Base-by-base conservation (phyloP, 495 filamentous ascomycete genomes). In the Trichoderma erinaceum region DNA sequence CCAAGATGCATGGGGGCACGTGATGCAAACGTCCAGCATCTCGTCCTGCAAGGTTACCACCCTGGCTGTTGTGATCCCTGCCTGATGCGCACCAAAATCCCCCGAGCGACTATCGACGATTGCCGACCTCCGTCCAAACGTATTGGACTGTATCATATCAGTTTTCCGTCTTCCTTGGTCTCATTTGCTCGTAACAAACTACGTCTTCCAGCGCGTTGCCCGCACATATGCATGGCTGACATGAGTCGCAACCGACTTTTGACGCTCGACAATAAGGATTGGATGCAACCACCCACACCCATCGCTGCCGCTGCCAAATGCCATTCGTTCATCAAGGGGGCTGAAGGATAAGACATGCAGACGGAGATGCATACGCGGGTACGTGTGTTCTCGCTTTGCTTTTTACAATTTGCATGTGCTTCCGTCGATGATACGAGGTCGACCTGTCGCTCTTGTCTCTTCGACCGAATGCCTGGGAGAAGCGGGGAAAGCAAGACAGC, bases 221-320 rank as follows among this genome's bases (percentile, higher is more conserved):
- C 56, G 56, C 56, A 61, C 56, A 18, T 61, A 27, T 61, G 56
- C 56, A 61, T 61, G 56, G 23, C 56, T 61, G 56, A 61, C 56
- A 32, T 25, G 56, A 61, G 56, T 61, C 56, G 25, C 56, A 61
- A 21, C 48, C 48, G 21, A 25, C 27, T 16, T 61, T 61, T 32
- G 56, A 12, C 56, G 56, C 56, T 25, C 7, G 5, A 32, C 56
- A 61, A 61, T 61, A 25, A 10, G 35, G 35, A 38, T 38, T 23
- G 18, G 56, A 15, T 25, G 7, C 48, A 61, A 61, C 10, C 56
- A 38, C 35, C 35, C 35, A 38, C 56, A 61, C 27, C 27, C 3
- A 7, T 13, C 23, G 12, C 50, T 13, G 56, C 56, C 29, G 56
- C 56, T 61, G 56, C 56, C 25, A 27, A 61, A 29, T 32, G 27